Evolutionary conservation across 2,329 filamentous ascomycete species (phyloP).

Genomic region (Aspergillus ochraceoroseus): DNA sequence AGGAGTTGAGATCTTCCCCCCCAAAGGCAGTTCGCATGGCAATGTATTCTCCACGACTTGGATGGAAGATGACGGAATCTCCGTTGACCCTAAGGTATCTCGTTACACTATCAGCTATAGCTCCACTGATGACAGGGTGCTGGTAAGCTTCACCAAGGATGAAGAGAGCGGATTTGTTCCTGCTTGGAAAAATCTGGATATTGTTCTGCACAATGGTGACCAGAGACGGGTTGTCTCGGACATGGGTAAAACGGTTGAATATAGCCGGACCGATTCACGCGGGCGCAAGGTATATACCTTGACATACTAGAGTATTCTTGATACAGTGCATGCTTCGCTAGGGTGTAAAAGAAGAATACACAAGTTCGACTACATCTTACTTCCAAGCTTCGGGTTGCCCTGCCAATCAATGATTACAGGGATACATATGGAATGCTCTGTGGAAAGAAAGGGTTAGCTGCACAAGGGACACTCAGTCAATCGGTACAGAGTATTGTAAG

Average conservation of each 20-base stretch:
- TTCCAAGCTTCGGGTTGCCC: no score
- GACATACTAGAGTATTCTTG: slow-evolving; percentile 21
- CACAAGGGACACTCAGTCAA: no score
- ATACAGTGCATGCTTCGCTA: no score
- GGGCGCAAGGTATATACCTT: slow-evolving; percentile 32
- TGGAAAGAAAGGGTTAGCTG: no score
- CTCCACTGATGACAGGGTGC: slow-evolving; percentile 44
- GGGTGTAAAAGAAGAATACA: no score
- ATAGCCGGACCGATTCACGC: slow-evolving; percentile 26
- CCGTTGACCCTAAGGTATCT: slow-evolving; percentile 41
- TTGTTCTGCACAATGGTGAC: slow-evolving; percentile 52
- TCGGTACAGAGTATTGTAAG: no score
- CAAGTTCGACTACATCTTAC: no score
- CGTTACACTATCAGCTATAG: slow-evolving; percentile 45
- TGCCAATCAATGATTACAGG: no score
- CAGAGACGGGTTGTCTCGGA: slow-evolving; percentile 37
- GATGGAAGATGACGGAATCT: slow-evolving; percentile 57
- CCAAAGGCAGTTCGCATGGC: slow-evolving; percentile 40
- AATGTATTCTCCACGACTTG: slow-evolving; percentile 44
- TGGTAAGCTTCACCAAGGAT: slow-evolving; percentile 42
- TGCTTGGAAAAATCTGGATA: slow-evolving; percentile 47
- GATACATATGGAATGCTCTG: no score
- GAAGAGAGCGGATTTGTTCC: slow-evolving; percentile 44
- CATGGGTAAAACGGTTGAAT: slow-evolving; percentile 29
- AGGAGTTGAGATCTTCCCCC: slow-evolving; percentile 55